phyloP scores from a whole-genome alignment of 768 basidiomycete genomes.

The Phaeolepiota aurea region DNA sequence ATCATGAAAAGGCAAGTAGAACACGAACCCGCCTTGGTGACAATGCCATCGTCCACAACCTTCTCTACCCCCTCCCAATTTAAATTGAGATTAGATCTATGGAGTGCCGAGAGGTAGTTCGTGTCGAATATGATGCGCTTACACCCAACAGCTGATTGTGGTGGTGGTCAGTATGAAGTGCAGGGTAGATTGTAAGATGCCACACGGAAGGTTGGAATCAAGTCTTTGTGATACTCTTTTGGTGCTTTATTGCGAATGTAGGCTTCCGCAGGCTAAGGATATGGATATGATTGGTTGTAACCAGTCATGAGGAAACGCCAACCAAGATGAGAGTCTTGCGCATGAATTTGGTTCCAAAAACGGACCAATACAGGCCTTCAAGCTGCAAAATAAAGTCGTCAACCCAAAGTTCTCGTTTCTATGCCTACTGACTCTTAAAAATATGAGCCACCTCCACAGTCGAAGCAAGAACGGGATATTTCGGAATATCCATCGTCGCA shows the following conservation, averaged over 20 bases:
- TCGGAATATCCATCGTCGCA: constrained; percentile 9
- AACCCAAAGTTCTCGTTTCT: neutral
- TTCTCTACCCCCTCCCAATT: constrained; percentile 30
- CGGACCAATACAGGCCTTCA: constrained; percentile 7
- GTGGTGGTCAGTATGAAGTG: neutral
- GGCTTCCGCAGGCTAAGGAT: constrained; percentile 9
- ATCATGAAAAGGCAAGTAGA: neutral
- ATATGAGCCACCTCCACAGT: constrained; percentile 7
- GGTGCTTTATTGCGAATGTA: constrained; percentile 36
- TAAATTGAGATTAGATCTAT: constrained; percentile 37
- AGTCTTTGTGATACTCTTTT: constrained; percentile 28
- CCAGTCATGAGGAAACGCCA: constrained; percentile 1
- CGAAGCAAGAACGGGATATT: constrained; percentile 7
- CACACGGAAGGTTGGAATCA: constrained; percentile 45
- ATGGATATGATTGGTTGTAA: neutral
- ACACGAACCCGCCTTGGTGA: constrained; percentile 26
- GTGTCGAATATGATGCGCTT: constrained; percentile 46
- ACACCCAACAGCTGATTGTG: constrained; percentile 35
- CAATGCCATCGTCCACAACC: constrained; percentile 31
- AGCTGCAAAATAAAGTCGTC: constrained; percentile 3
- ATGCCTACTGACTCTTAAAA: constrained; percentile 8
- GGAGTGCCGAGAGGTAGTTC: constrained; percentile 33
- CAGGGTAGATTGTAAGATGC: neutral
- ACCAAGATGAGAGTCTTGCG: constrained; percentile 8
- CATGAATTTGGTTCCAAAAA: constrained; percentile 4